These are phyloP conservation scores for Aquilaria sinensis DNA, from an alignment of 345 rosid genomes.

Conservation along the genomic window DNA sequence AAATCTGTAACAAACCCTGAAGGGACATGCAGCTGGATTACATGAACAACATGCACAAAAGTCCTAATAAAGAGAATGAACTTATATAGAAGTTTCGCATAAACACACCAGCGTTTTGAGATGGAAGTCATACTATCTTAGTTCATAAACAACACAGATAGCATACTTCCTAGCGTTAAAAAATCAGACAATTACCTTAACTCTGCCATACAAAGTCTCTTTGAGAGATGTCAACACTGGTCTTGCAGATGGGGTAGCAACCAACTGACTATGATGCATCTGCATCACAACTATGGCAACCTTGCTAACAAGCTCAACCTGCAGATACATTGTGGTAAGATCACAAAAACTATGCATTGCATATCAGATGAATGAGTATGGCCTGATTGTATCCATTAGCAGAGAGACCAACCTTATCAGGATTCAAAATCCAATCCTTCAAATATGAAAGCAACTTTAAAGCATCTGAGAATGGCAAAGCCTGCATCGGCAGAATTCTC, in stretches of 20 bases:
- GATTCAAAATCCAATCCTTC: constrained; percentile 70
- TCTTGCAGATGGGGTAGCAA: constrained; percentile 76
- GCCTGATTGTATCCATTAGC: constrained; percentile 2
- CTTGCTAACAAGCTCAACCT: constrained; percentile 91
- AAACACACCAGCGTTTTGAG: no score
- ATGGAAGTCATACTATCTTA: not conserved
- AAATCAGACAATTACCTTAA: constrained; percentile 47
- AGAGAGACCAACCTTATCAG: constrained; percentile 62
- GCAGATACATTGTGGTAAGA: constrained; percentile 10
- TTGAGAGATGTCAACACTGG: constrained; percentile 61
- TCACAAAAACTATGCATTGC: not conserved
- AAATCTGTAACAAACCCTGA: no score
- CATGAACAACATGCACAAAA: no score
- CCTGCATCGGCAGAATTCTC: constrained; percentile 34
- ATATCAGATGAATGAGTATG: not conserved
- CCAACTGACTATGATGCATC: constrained; percentile 72
- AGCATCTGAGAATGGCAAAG: constrained; percentile 88
- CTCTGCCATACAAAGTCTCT: constrained; percentile 60
- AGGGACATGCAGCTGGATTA: no score
- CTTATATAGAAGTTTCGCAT: no score
- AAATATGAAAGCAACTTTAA: constrained; percentile 69
- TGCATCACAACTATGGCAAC: constrained; percentile 64
- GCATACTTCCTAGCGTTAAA: not conserved
- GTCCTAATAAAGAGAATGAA: no score
- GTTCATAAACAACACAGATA: not conserved